Percentiles rank a stretch among this genome's conserved stretches.
phyloP scores from a whole-genome alignment of 495 filamentous ascomycete genomes.

The Tuber calosporum region DNA sequence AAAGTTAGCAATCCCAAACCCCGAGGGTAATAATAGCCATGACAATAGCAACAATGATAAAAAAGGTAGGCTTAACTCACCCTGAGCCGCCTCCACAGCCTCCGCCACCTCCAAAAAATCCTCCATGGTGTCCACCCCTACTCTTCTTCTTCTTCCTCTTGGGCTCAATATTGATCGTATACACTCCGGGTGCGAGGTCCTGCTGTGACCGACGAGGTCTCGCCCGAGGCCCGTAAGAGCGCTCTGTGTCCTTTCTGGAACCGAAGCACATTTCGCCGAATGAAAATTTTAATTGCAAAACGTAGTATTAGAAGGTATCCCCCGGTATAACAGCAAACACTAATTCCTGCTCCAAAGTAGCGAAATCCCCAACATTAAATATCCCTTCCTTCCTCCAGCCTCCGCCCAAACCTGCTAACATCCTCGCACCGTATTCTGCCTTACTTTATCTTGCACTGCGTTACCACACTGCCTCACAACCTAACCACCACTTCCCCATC shows the following conservation, averaged over 20 bases:
- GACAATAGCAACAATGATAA: too few species aligned
- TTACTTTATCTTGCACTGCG: not conserved
- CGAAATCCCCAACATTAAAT: not conserved
- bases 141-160: not conserved
- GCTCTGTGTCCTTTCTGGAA: slow-evolving; percentile 14
- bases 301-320: not conserved
- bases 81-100: not conserved
- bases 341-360: not conserved
- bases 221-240: slow-evolving; percentile 15
- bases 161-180: not conserved
- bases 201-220: not conserved
- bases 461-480: not conserved
- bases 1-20: slow-evolving; percentile 1
- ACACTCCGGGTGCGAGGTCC: not conserved
- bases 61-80: not conserved
- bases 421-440: not conserved
- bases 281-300: not conserved
- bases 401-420: not conserved
- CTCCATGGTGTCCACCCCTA: not conserved
- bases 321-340: not conserved
- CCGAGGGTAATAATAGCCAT: not conserved
- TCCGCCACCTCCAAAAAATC: not conserved
- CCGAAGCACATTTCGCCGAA: slow-evolving; percentile 28
- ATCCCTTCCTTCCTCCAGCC: not conserved
- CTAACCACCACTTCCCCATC: not conserved